phyloP scores from a whole-genome alignment of 2,329 filamentous ascomycete species.

The Lachnellula arida region DNA sequence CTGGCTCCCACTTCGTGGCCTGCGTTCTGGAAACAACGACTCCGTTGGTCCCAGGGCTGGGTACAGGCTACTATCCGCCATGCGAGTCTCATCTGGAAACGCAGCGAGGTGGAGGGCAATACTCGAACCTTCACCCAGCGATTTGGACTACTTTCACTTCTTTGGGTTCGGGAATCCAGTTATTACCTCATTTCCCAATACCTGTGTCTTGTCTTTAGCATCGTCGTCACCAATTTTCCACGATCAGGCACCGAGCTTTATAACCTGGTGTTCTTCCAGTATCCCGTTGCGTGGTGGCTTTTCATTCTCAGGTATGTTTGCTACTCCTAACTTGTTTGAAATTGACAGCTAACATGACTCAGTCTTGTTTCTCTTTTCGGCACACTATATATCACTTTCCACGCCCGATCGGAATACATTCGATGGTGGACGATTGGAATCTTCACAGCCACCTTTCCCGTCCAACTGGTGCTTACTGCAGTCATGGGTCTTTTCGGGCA shows the following conservation, averaged over 20 bases:
- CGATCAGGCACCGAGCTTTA: slow-evolving; percentile 34
- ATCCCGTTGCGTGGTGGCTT: slow-evolving; percentile 44
- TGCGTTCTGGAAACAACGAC: slow-evolving; percentile 45
- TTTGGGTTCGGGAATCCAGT: slow-evolving; percentile 41
- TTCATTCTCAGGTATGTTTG: slow-evolving; percentile 38
- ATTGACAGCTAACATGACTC: neutral
- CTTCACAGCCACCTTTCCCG: slow-evolving; percentile 40
- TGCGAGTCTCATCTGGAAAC: slow-evolving; percentile 38
- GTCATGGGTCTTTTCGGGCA: slow-evolving; percentile 44
- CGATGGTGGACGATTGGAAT: slow-evolving; percentile 36
- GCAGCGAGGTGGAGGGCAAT: slow-evolving; percentile 30
- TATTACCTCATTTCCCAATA: slow-evolving; percentile 47
- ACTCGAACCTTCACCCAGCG: slow-evolving; percentile 35
- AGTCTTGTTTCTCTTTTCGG: slow-evolving; percentile 39
- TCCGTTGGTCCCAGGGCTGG: slow-evolving; percentile 48
- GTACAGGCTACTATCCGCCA: slow-evolving; percentile 43
- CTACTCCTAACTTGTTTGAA: neutral
- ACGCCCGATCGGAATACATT: slow-evolving; percentile 42
- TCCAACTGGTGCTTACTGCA: slow-evolving; percentile 40
- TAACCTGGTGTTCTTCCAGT: slow-evolving; percentile 43
- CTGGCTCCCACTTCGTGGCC: slow-evolving; percentile 41
- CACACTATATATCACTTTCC: slow-evolving; percentile 43
- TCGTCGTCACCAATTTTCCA: slow-evolving; percentile 42
- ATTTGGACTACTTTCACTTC: slow-evolving; percentile 41
- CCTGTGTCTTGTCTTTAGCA: slow-evolving; percentile 41